Evolutionary conservation across 176 grass and related monocot genomes (phyloP), one percentile per base, ranked within the genome.

Genomic region (Paspalum notatum): DNA sequence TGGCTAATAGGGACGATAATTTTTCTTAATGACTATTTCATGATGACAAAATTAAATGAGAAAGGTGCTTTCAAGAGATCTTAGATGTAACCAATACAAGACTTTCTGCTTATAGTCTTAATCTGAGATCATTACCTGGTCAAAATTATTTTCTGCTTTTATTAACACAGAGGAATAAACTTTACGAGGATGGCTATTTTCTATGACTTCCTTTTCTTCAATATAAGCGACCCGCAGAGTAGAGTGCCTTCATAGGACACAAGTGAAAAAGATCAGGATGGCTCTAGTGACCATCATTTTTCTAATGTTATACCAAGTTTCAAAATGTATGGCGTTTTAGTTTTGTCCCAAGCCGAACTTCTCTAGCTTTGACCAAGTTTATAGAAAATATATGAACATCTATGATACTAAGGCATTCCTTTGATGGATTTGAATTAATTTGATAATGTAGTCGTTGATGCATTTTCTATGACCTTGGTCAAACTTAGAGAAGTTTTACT

Each of bases 161-260:
- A 98, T 82, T 73, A 98, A 85, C 76, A 98, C 83, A 14, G 95
- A 98, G 62, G 92, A 94, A 87, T 98, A 98, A 73, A 94, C 87
- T 43, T 85, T 89, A 25, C 66, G 80, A 77, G 87, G 83, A 8
- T 7, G 53, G 65, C 69, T 84, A 62, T 64, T 11, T 75, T 74
- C 69, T 77, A 92, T 91, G 64, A 89, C 81, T 87, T 98, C 92
- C 78, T 91, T 97, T 82, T 98, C 95, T 80, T 98, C 95, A 74
- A 98, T 94, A 79, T 98, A 98, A 37, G 95, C 87, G 62, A 98
- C 92, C 75, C 92, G 89, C 80, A 98, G 83, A 50, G 90, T 74
- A 85, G 85, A 75, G 92, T 89, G 85, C 81, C 95, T 98, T 87
- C 65, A 75, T 89, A 77, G 59, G 12, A 17, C 32, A 67, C 46